phyloP scores from a whole-genome alignment of 192 early-diverging fungal genomes.

The Umbelopsis vinacea region DNA sequence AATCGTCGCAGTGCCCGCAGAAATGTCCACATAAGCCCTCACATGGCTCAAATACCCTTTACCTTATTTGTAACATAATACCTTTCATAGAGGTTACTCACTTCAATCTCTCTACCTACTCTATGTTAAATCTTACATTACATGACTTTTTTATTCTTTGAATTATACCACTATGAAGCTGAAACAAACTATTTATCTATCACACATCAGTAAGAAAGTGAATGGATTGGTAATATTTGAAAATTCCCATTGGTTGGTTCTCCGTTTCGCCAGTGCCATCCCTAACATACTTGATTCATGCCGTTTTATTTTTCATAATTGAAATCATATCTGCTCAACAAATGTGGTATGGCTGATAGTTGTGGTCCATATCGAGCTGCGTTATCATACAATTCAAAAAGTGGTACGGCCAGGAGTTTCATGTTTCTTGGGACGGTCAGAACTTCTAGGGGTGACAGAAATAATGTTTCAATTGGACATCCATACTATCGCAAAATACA shows the following conservation, averaged over 20 bases:
- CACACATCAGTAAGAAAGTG: too few species aligned
- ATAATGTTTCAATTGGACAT: not conserved
- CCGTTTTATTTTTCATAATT: conserved; percentile 42
- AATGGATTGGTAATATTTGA: too few species aligned
- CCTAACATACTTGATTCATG: not conserved
- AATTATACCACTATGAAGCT: too few species aligned
- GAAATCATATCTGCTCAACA: conserved; percentile 60
- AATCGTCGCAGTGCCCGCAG: not conserved
- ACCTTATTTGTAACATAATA: too few species aligned
- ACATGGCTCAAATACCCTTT: too few species aligned
- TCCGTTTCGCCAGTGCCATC: too few species aligned
- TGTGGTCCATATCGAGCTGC: conserved; percentile 75
- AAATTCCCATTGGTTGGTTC: too few species aligned
- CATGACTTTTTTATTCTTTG: too few species aligned
- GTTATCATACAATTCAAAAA: conserved; percentile 83
- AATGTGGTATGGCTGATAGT: conserved; percentile 66
- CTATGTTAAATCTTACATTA: too few species aligned
- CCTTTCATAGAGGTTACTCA: too few species aligned
- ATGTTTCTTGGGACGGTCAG: conserved; percentile 78
- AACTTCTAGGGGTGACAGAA: conserved; percentile 48
- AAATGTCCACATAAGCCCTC: not conserved
- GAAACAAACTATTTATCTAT: too few species aligned
- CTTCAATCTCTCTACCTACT: too few species aligned
- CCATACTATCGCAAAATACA: not conserved
- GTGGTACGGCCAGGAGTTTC: conserved; percentile 78